These are phyloP conservation scores for Picocystis sp. DNA, from an alignment of 163 green algal genomes.

Conservation along the genomic window DNA sequence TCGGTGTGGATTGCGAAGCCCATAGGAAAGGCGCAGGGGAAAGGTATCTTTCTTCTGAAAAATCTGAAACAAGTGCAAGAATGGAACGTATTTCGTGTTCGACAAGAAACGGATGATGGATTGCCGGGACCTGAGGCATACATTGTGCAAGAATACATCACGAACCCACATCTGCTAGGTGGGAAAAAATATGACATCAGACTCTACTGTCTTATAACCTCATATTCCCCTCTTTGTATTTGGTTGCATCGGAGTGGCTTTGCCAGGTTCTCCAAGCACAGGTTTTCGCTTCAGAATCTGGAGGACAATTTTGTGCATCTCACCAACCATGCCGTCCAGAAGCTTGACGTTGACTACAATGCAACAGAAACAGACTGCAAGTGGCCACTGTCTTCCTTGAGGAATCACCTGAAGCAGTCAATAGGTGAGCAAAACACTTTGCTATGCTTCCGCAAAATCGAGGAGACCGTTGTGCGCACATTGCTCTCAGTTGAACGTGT, in stretches of 20 bases:
- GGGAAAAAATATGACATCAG: slow-evolving; percentile 40
- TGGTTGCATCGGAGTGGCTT: slow-evolving; percentile 45
- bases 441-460: slow-evolving; percentile 7
- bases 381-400: slow-evolving; percentile 3
- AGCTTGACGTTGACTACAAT: slow-evolving; percentile 6
- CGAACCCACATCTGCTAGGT: slow-evolving; percentile 35
- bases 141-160: slow-evolving; percentile 45
- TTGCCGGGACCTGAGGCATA: slow-evolving; percentile 5
- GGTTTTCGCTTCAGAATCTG: slow-evolving; percentile 41
- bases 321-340: slow-evolving; percentile 7
- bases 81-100: slow-evolving; percentile 5
- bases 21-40: slow-evolving; percentile 50
- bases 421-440: slow-evolving; percentile 1
- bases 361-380: slow-evolving; percentile 8
- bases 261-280: slow-evolving; percentile 38
- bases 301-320: not conserved
- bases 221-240: slow-evolving; percentile 21
- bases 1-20: slow-evolving; percentile 81
- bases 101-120: no score
- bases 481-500: slow-evolving; percentile 29
- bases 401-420: not conserved
- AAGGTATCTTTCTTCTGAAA: slow-evolving; percentile 73
- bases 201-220: slow-evolving; percentile 34
- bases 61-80: slow-evolving; percentile 47
- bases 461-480: slow-evolving; percentile 24